Base-by-base conservation (phyloP, 208 protist species). In the Naegleria lovaniensis region DNA sequence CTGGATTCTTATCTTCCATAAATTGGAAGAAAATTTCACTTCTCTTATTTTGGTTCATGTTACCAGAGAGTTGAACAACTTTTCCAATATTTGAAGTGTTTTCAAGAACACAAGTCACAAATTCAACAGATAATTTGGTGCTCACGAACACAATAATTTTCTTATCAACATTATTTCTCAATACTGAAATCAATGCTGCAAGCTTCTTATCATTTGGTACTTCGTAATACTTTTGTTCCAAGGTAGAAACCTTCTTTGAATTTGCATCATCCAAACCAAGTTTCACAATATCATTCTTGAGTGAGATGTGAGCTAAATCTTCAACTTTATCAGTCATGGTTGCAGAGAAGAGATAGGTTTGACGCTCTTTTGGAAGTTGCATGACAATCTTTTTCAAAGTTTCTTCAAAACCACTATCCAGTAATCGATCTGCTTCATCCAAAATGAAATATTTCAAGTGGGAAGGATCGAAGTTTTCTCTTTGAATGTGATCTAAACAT, bases 81-180 rank as follows among this genome's bases (percentile, higher is more conserved):
- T n/a, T 36, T 33, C 25, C 33, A 55, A 84, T 25, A 36, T 33
- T 43, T 55, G n/a, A 93, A 29, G 97, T 95, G 91, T 95, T 96
- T 22, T 95, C 94, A 90, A 98, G 96, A 90, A 95, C 94, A 22
- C 96, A 93, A 91, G 97, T 97, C 94, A 97, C 96, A 95, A 95
- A 98, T 93, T 96, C 96, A 3, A 99, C 98, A 92, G 99, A 97
- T 92, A 99, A 99, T 93, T 97, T 99, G 36, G 96, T 98, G 83
- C 98, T 97, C n/a, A 99, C 92, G 93, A 99, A 99, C 40, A 99
- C 96, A 39, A 99, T 96, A 13, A 96, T 96, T 94, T 99, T 99
- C 90, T 96, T 93, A 67, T 97, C 96, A 0, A 96, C 93, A 95
- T 99, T 98, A 5, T 96, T 94, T 90, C 96, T 97, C 36, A 99